Percentiles rank a stretch among this genome's conserved stretches.
Conservation (phyloP, 164 flowering plant species). For the Litsea cubeba region DNA sequence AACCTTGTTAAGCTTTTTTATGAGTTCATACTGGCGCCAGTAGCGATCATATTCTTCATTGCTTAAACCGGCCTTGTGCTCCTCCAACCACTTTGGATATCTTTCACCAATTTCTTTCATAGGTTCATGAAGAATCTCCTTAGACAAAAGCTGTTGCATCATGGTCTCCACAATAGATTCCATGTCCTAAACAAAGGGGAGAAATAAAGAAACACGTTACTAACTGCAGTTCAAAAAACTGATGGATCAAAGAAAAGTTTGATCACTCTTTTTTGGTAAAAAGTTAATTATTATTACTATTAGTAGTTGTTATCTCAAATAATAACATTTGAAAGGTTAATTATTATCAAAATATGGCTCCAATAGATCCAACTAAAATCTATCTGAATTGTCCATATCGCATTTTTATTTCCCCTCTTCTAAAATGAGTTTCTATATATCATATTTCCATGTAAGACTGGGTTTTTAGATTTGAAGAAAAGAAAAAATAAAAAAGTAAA, state of each 20-base stretch:
- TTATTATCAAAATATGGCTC: background rate
- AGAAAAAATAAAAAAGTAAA: too few species aligned
- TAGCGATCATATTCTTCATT: conserved; percentile 73
- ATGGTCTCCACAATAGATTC: conserved; percentile 94
- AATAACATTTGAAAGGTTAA: too few species aligned
- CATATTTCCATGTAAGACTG: too few species aligned
- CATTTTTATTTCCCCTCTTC: too few species aligned
- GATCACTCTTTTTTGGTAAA: too few species aligned
- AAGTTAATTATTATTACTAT: too few species aligned
- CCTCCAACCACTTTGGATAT: conserved; percentile 95
- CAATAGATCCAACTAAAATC: background rate
- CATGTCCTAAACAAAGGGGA: conserved; percentile 61
- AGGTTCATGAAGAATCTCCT: conserved; percentile 93
- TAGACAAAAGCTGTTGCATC: conserved; percentile 98
- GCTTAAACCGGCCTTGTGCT: conserved; percentile 56
- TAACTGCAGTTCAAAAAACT: background rate
- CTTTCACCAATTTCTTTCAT: conserved; percentile 96
- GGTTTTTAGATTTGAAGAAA: too few species aligned
- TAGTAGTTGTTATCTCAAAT: too few species aligned
- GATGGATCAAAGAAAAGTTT: background rate
- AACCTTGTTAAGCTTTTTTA: conserved; percentile 62
- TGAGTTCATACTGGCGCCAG: conserved; percentile 61
- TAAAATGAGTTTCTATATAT: too few species aligned
- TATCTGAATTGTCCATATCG: too few species aligned
- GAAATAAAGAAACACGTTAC: background rate